Base-by-base conservation (phyloP, 306 rosid genomes). In the Lathyrus tuberosus region DNA sequence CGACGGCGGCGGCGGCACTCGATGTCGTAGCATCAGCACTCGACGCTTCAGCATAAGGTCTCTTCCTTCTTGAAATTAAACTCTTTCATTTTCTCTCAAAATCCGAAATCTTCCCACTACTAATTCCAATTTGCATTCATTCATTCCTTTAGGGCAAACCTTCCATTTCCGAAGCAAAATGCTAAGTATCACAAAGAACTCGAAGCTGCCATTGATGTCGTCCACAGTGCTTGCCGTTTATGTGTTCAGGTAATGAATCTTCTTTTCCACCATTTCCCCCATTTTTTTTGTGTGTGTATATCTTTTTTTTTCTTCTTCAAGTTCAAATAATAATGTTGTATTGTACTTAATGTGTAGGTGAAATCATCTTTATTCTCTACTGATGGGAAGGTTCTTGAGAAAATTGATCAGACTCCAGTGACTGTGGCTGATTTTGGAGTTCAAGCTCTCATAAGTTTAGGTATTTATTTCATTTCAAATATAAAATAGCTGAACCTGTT, bases 371-470 rank as follows among this genome's bases (percentile, higher is more conserved):
- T 88, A 26, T 76, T 80, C 61, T 79, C 84, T 3, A 71, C 67
- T 63, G 81, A 69, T 38, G 84, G 84, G 5, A 83, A 76, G 57
- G 44, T 84, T 71, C 62, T 83, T 33, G 95, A 84, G 33, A 94
- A 90, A 80, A 81, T 40, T 44, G 97, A 94, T 63, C 86, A 81
- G 64, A 85, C 96, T 76, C 96, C 91, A 0, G 98, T 90, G 26
- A 94, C 97, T 13, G 87, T 90, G 33, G 97, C 98, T n/a, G 97
- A 88, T 81, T 94, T 87, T 70, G 94, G 96, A 47, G 96, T 90
- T 44, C 97, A 94, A 75, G 98, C 96, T 46, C 96, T 94, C 71
- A 79, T 94, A 64, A 94, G 98, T 84, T 83, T 94, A 78, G 98
- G 98, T 94, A 87, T 76, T 71, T 3, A 75, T 62, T 18, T 12